These are phyloP conservation scores for Polysphondylium violaceum DNA, from an alignment of 78 protist species.

Conservation along the genomic window DNA sequence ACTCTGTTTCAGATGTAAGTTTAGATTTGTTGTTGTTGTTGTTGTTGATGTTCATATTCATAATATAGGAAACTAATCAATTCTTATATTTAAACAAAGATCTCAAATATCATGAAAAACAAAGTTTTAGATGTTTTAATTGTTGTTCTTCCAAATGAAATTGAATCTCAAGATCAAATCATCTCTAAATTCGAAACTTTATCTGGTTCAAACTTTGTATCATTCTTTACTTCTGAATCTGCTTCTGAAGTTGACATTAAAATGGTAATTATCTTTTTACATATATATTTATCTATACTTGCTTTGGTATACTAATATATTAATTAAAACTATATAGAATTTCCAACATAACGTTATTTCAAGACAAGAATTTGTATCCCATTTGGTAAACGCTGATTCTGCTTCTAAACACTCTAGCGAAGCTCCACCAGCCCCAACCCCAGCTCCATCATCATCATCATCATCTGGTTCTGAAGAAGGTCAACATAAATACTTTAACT, in stretches of 20 bases:
- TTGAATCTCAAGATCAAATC: not conserved
- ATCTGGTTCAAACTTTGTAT: slow-evolving; percentile 1
- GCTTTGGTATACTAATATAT: not conserved
- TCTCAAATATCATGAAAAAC: slow-evolving; percentile 11
- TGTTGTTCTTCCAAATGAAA: slow-evolving; percentile 26
- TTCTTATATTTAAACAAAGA: too few species aligned
- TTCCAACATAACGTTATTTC: too few species aligned
- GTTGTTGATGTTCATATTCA: too few species aligned
- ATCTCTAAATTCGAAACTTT: slow-evolving; percentile 19
- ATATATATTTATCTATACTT: not conserved
- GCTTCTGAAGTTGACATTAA: slow-evolving; percentile 7
- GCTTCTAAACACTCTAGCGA: not conserved
- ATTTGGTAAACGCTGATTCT: too few species aligned
- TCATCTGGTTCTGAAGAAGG: not conserved
- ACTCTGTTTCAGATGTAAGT: not conserved
- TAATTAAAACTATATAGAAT: too few species aligned
- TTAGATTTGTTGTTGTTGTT: too few species aligned
- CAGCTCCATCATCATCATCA: not conserved
- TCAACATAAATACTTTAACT: slow-evolving; percentile 5
- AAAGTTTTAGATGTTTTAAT: slow-evolving; percentile 38
- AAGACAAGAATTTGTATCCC: too few species aligned
- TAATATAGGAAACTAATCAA: too few species aligned
- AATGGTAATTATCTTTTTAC: not conserved
- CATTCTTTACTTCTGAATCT: slow-evolving; percentile 63
- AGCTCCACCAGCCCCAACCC: not conserved